Percentiles rank a stretch among this genome's conserved stretches.
Evolutionary conservation across 2,329 filamentous ascomycete genomes (phyloP).

Genomic region (Kalaharituber pfeilii): DNA sequence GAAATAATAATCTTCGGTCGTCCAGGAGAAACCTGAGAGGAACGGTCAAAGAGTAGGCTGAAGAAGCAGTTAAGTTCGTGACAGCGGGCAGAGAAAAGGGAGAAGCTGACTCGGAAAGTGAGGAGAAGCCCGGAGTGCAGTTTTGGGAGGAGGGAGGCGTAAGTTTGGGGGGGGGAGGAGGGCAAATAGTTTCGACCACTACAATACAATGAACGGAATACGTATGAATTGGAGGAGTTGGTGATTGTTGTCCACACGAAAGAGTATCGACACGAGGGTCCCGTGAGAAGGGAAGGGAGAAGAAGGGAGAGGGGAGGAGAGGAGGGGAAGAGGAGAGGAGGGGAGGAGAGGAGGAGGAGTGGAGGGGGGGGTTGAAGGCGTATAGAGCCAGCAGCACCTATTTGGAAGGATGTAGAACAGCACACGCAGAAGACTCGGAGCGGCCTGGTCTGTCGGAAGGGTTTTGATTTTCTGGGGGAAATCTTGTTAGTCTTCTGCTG

Average conservation of each 20-base stretch:
- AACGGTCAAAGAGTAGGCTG: slow-evolving; percentile 3
- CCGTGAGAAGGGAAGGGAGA: slow-evolving; percentile 1
- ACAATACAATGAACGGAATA: no score
- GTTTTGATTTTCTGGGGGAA: neutral
- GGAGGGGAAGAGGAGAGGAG: neutral
- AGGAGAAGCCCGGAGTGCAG: slow-evolving; percentile 2
- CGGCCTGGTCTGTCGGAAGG: neutral
- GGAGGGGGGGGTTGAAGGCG: neutral
- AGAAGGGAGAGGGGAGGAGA: neutral
- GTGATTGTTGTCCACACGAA: no score
- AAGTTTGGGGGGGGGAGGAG: neutral
- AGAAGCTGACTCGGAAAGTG: slow-evolving; percentile 1
- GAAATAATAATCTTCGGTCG: neutral
- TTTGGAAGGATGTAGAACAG: neutral
- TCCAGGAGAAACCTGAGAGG: neutral
- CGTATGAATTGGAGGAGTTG: no score
- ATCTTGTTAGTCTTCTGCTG: slow-evolving; percentile 8
- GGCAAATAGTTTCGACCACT: no score
- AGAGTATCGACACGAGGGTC: no score
- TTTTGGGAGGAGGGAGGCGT: no score
- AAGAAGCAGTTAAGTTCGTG: slow-evolving; percentile 9
- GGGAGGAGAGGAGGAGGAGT: neutral
- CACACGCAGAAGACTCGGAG: neutral
- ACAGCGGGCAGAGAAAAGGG: slow-evolving; percentile 8
- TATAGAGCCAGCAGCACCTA: neutral